A percentile compares a stretch with the other conserved stretches of the same genome.
These are phyloP conservation scores for Cercospora canescens DNA, from an alignment of 2,329 filamentous ascomycete genomes.

Conservation along the genomic window DNA sequence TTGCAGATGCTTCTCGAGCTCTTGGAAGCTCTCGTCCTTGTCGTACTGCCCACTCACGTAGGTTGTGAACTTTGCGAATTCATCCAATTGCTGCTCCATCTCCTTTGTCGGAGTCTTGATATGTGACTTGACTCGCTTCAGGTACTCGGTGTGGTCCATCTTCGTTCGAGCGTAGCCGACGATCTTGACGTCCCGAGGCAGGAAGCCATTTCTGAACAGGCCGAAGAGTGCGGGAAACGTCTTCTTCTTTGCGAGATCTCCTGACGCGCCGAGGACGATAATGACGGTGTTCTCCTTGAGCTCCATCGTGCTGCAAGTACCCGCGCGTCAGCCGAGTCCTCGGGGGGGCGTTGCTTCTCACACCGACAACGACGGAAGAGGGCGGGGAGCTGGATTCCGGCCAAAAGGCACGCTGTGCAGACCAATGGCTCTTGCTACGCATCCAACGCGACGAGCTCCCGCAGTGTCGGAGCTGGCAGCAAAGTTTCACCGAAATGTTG, in stretches of 20 bases:
- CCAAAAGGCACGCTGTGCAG: too few species aligned
- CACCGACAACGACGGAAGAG: neutral
- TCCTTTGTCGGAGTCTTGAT: conserved; percentile 99
- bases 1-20: conserved; percentile 81
- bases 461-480: neutral
- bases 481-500: conserved; percentile 15
- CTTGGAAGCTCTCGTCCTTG: conserved; percentile 88
- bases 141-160: conserved; percentile 97
- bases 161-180: conserved; percentile 99
- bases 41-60: conserved; percentile 99
- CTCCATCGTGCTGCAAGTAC: conserved; percentile 70
- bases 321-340: conserved; percentile 21
- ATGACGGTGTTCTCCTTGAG: conserved; percentile 98
- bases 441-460: neutral
- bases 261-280: conserved; percentile 93
- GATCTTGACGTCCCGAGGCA: conserved; percentile 92
- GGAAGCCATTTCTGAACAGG: conserved; percentile 97
- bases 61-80: conserved; percentile 84
- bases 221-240: conserved; percentile 98
- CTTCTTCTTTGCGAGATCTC: conserved; percentile 99
- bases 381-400: neutral
- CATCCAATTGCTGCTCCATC: conserved; percentile 88
- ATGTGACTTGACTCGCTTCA: conserved; percentile 92
- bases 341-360: neutral
- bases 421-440: neutral